Base-by-base conservation (phyloP, 2,329 filamentous ascomycete genomes). In the Xylariaceae sp. region DNA sequence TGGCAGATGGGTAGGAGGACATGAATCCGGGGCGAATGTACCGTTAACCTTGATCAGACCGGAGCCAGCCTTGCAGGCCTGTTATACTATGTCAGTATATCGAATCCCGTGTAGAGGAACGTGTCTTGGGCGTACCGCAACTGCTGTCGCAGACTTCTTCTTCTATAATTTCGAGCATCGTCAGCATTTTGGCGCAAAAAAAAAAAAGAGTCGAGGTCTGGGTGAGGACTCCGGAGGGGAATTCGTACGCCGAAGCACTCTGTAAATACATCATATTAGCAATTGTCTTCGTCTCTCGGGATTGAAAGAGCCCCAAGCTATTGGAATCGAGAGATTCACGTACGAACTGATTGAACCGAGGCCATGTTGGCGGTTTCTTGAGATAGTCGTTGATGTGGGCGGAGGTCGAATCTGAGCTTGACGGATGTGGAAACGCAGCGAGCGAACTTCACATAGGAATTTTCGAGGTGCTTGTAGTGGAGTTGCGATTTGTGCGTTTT, bases 21-120 rank as follows among this genome's bases (percentile, higher is more conserved):
- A 26, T 19, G 30, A 6, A 31, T 41, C 4, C 4, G 39, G 42
- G 4, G 40, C 39, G 5, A 1, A 49, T 53, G 50, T 60, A 60
- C 57, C 57, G 55, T 60, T 60, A 42, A 58, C 57, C 53, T 60
- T 58, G 80, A 99, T 85, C 71, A 97, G 86, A 77, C 94, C 94
- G 62, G 58, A 64, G 60, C 68, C 68, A 57, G 63, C 51, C 58
- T 58, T 60, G 55, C 55, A 57, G 47, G 57, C 57, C 56, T 56
- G 26, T 56, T 29, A 9, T 43, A 50, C n/a, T 9, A 11, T 19
- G 63, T 60, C 53, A 58, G 56, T 32, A 47, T 43, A 8, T 56
- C 45, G 9, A n/a, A 30, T 19, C 32, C 11, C 19, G 7, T 42
- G 47, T 50, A 31, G 30, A 12, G 6, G 27, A 34, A 19, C 3